phyloP scores from a whole-genome alignment of 768 basidiomycete species.

The Lentinula sp. region DNA sequence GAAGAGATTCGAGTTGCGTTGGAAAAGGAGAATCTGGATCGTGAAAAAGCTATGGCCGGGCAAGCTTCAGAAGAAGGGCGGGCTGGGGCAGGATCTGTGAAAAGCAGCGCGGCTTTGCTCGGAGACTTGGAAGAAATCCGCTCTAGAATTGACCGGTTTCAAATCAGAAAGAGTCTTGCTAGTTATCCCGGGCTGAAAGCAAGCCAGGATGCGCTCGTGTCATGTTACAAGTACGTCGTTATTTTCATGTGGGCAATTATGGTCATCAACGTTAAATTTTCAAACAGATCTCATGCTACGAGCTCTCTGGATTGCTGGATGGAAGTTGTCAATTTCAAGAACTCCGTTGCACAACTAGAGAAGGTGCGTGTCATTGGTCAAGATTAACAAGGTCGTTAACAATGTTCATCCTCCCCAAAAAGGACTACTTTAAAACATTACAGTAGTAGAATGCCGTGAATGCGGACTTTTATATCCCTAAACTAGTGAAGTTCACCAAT shows the following conservation, averaged over 20 bases:
- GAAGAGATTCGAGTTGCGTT: constrained; percentile 72
- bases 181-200: constrained; percentile 53
- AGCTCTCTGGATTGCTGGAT: constrained; percentile 70
- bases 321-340: constrained; percentile 66
- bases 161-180: constrained; percentile 45
- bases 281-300: constrained; percentile 30
- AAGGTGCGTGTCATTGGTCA: constrained; percentile 37
- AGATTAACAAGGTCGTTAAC: constrained; percentile 3
- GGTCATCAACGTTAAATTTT: background rate
- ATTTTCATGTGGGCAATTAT: background rate
- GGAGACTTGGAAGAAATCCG: constrained; percentile 75
- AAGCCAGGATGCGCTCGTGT: constrained; percentile 52
- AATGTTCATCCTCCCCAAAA: background rate
- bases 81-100: constrained; percentile 35
- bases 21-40: constrained; percentile 84
- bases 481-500: background rate
- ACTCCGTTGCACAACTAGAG: constrained; percentile 61
- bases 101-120: constrained; percentile 55
- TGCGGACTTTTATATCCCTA: background rate
- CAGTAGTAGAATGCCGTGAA: constrained; percentile 31
- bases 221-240: constrained; percentile 67
- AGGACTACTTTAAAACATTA: constrained; percentile 64
- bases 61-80: constrained; percentile 29
- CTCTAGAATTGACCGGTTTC: constrained; percentile 66
- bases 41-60: constrained; percentile 53